phyloP scores from a whole-genome alignment of 805 yeast genomes.

The Starmerella geochares region DNA sequence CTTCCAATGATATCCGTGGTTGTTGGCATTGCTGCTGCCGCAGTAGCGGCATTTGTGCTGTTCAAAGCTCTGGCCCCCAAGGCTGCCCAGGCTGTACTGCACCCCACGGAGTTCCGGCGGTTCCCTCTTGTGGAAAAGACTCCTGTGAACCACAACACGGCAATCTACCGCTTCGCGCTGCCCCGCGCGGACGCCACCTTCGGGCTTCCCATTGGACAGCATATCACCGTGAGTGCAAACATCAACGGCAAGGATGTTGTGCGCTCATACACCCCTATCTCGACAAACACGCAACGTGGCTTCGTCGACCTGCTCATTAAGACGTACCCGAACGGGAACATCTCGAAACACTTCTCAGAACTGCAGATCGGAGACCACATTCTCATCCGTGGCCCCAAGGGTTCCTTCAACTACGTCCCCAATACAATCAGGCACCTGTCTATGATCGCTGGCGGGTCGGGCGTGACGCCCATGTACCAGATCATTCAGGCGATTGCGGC shows the following conservation, averaged over 20 bases:
- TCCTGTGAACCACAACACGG: conserved; percentile 67
- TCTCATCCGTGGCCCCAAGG: conserved; percentile 70
- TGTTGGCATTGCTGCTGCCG: not conserved
- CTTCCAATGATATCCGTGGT: not conserved
- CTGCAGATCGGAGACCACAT: conserved; percentile 70
- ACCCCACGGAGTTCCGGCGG: conserved; percentile 30
- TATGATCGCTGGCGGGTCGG: conserved; percentile 96
- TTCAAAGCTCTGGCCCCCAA: not conserved
- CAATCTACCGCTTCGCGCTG: conserved; percentile 67
- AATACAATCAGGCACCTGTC: conserved; percentile 64
- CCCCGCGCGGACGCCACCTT: conserved; percentile 64
- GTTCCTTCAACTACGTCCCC: conserved; percentile 71
- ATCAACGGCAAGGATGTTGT: conserved; percentile 71
- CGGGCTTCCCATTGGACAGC: conserved; percentile 92
- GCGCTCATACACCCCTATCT: conserved; percentile 84
- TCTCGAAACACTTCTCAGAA: conserved; percentile 62
- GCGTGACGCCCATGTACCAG: conserved; percentile 83
- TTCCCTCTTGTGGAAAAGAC: conserved; percentile 75
- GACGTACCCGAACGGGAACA: conserved; percentile 72
- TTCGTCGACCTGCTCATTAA: conserved; percentile 77
- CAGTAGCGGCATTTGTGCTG: conserved; percentile 3
- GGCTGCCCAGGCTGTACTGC: conserved; percentile 8
- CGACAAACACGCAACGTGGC: conserved; percentile 60
- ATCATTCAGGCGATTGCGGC: conserved; percentile 69
- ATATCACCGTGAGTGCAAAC: conserved; percentile 65